Conservation (phyloP, 2,329 filamentous ascomycete species). For the Chalaropsis thielavioides region DNA sequence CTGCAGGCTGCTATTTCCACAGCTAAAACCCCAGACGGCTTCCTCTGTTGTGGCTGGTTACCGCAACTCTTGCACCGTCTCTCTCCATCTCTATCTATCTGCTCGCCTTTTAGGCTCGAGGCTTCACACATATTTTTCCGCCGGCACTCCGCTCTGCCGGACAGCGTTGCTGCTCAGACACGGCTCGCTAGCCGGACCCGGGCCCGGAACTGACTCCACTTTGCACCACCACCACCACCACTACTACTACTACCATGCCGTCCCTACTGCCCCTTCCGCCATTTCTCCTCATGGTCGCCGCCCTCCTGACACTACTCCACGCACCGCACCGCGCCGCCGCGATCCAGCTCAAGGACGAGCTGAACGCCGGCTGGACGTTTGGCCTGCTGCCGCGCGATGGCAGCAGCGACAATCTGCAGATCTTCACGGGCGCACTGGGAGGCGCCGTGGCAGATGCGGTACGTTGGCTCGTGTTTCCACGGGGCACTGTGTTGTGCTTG, state of each 20-base stretch:
- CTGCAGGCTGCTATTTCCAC: too few relatives aligned
- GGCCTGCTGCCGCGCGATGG: slow-evolving; percentile 25
- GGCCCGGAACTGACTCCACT: too few relatives aligned
- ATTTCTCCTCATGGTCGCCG: not conserved
- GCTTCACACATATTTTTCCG: too few relatives aligned
- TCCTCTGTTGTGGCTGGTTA: too few relatives aligned
- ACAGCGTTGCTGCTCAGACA: too few relatives aligned
- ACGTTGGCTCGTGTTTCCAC: not conserved
- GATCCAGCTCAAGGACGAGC: slow-evolving; percentile 24
- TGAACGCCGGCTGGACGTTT: slow-evolving; percentile 27
- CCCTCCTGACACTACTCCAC: slow-evolving; percentile 5
- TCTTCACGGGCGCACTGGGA: slow-evolving; percentile 29
- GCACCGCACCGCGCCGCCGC: slow-evolving; percentile 1
- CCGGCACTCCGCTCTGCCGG: too few relatives aligned
- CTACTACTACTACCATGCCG: not conserved
- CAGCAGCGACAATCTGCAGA: slow-evolving; percentile 27
- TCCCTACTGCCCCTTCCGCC: not conserved
- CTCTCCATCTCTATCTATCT: too few relatives aligned
- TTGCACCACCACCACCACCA: not conserved
- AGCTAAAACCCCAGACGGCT: too few relatives aligned
- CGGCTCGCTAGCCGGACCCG: too few relatives aligned
- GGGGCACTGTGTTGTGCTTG: not conserved
- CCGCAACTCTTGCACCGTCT: too few relatives aligned
- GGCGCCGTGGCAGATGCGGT: slow-evolving; percentile 24
- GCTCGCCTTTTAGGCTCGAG: too few relatives aligned